Conservation (phyloP, 2,329 filamentous ascomycete species). For the Emergomyces pasteurianus region DNA sequence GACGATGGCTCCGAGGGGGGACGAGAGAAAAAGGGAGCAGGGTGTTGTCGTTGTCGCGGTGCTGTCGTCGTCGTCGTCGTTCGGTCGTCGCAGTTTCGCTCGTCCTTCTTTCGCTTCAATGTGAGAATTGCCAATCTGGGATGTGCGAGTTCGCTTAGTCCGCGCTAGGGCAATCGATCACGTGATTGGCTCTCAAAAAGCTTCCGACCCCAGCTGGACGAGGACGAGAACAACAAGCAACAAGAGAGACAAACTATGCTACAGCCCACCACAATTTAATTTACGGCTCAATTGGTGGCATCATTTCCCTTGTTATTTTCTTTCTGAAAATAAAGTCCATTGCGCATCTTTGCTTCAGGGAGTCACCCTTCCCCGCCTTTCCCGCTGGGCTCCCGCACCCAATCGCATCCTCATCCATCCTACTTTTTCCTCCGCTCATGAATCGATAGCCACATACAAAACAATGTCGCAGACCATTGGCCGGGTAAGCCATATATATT, state of each 20-base stretch:
- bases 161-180: constrained; percentile 20
- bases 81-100: constrained; percentile 15
- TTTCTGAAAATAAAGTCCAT: too few species aligned
- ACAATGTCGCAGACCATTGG: constrained; percentile 36
- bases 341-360: not conserved
- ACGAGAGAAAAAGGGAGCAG: constrained; percentile 13
- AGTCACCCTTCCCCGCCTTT: not conserved
- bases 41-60: constrained; percentile 8
- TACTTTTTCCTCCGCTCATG: constrained; percentile 1
- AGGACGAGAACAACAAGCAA: not conserved
- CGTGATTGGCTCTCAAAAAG: constrained; percentile 12
- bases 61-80: constrained; percentile 26
- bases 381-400: not conserved
- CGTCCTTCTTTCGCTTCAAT: not conserved
- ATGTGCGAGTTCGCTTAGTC: constrained; percentile 33
- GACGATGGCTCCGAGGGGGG: constrained; percentile 21
- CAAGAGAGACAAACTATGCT: too few species aligned
- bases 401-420: not conserved
- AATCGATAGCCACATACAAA: constrained; percentile 3
- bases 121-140: constrained; percentile 16
- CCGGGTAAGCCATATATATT: constrained; percentile 22
- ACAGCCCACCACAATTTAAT: not conserved
- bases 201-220: too few species aligned
- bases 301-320: too few species aligned
- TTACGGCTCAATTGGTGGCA: not conserved